Percentiles rank a stretch among this genome's conserved stretches.
phyloP scores from a whole-genome alignment of 2,329 filamentous ascomycete species.

The Xylaria sp. region DNA sequence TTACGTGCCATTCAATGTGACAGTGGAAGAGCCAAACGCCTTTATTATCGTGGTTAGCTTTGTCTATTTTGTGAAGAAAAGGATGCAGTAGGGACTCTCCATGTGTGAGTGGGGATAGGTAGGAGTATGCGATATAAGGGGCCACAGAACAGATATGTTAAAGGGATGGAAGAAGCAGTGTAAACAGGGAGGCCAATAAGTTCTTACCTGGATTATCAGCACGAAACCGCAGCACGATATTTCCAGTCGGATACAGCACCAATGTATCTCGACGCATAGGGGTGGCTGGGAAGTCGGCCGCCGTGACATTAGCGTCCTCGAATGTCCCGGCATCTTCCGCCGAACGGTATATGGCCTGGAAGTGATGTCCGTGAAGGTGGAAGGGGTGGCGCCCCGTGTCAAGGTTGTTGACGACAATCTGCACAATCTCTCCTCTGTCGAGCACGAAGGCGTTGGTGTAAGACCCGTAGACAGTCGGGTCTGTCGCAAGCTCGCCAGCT shows the following conservation, averaged over 20 bases:
- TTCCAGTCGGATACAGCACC: slow-evolving; percentile 72
- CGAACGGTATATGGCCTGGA: slow-evolving; percentile 74
- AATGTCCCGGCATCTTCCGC: slow-evolving; percentile 68
- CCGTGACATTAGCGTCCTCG: slow-evolving; percentile 57
- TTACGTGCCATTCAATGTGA: slow-evolving; percentile 82
- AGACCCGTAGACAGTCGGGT: slow-evolving; percentile 72
- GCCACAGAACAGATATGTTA: neutral
- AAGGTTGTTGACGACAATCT: slow-evolving; percentile 81
- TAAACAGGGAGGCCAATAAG: neutral
- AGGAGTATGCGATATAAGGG: neutral
- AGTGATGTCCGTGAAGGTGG: slow-evolving; percentile 81
- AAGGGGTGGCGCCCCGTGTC: slow-evolving; percentile 79
- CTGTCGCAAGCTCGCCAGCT: slow-evolving; percentile 66
- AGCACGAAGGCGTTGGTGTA: slow-evolving; percentile 76
- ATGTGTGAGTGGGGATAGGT: neutral
- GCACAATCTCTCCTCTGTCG: slow-evolving; percentile 73
- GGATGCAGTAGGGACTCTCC: neutral
- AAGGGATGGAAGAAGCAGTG: neutral
- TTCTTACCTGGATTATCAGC: slow-evolving; percentile 71
- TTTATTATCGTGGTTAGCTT: slow-evolving; percentile 33
- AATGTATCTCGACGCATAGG: slow-evolving; percentile 78
- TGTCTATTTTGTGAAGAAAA: neutral
- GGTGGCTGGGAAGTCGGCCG: slow-evolving; percentile 60
- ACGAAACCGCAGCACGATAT: slow-evolving; percentile 74
- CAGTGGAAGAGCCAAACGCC: slow-evolving; percentile 80